phyloP scores from a whole-genome alignment of 2,329 filamentous ascomycete genomes.

The Verticillium alfalfae region DNA sequence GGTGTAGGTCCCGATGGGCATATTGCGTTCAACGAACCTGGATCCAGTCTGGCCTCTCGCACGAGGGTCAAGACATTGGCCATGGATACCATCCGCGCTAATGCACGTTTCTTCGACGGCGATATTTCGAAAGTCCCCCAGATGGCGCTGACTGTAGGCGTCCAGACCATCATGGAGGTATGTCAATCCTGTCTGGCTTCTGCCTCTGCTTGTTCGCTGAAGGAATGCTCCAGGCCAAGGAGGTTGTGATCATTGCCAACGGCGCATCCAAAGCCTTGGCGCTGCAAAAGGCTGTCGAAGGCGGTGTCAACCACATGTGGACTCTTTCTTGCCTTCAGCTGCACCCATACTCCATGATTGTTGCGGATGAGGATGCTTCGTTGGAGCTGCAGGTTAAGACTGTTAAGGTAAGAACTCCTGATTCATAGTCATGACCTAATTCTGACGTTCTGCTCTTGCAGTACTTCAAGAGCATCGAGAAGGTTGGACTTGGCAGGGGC shows the following conservation, averaged over 20 bases:
- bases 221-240: slow-evolving; percentile 61
- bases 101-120: slow-evolving; percentile 54
- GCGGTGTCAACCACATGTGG: slow-evolving; percentile 76
- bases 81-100: slow-evolving; percentile 72
- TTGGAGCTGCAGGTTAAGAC: slow-evolving; percentile 61
- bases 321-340: slow-evolving; percentile 69
- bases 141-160: slow-evolving; percentile 23
- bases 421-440: neutral
- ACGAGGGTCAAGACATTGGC: slow-evolving; percentile 74
- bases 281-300: slow-evolving; percentile 67
- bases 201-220: slow-evolving; percentile 45
- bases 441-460: neutral
- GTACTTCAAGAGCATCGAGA: slow-evolving; percentile 54
- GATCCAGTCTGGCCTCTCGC: slow-evolving; percentile 62
- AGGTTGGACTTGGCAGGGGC: slow-evolving; percentile 40
- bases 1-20: slow-evolving; percentile 75
- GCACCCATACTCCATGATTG: slow-evolving; percentile 67
- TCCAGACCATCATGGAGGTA: slow-evolving; percentile 30
- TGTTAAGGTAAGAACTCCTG: slow-evolving; percentile 35
- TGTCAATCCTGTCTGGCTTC: slow-evolving; percentile 57
- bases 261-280: slow-evolving; percentile 69
- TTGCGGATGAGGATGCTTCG: slow-evolving; percentile 69
- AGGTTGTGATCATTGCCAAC: slow-evolving; percentile 70
- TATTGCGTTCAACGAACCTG: slow-evolving; percentile 78
- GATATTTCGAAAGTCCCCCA: slow-evolving; percentile 13